Base-by-base conservation (phyloP, 192 early-diverging fungal species). In the Backusella tarrabulga region DNA sequence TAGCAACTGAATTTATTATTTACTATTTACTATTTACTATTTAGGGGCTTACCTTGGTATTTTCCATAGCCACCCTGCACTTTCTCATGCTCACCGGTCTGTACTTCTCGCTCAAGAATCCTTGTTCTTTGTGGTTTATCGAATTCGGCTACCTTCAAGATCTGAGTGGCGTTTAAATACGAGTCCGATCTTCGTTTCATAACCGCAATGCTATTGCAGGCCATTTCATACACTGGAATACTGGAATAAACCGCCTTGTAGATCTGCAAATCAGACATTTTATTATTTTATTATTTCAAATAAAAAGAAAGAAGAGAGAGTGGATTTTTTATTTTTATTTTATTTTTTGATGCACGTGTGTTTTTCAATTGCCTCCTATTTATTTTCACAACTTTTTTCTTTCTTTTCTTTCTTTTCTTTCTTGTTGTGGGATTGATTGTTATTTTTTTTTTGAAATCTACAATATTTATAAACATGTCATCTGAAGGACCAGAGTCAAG, bases 51-150 rank as follows among this genome's bases (percentile, higher is more conserved):
- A 79, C 98, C 97, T 87, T 83, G 98, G 82, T 98, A 99, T 86
- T 97, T 97, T 73, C 97, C 97, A 81, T 98, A 98, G 14, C 98
- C 98, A 15, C 98, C 98, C 80, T 98, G 97, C 17, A 99, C 93
- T 80, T 98, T 98, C 72, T 99, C 97, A 78, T 96, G 96, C 56
- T 88, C 85, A 26, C 95, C 95, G 1, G 85, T 93, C 76, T 94
- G 92, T 11, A 98, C 90, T 80, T 98, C 97, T 72, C 92, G 88
- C 81, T 99, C 98, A 52, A 99, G 87, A 70, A 99, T 97, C 72
- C 95, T 92, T 26, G 96, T 97, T 60, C 98, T 86, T 79, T 91
- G 90, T 4, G 92, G 92, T 87, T 99, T 98, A 71, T 97, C 96
- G 66, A 99, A 91, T 9, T 92, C 91, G 6, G 97, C 98, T 2